Evolutionary conservation across 495 filamentous ascomycete genomes (phyloP).

Genomic region (Neurospora intermedia): DNA sequence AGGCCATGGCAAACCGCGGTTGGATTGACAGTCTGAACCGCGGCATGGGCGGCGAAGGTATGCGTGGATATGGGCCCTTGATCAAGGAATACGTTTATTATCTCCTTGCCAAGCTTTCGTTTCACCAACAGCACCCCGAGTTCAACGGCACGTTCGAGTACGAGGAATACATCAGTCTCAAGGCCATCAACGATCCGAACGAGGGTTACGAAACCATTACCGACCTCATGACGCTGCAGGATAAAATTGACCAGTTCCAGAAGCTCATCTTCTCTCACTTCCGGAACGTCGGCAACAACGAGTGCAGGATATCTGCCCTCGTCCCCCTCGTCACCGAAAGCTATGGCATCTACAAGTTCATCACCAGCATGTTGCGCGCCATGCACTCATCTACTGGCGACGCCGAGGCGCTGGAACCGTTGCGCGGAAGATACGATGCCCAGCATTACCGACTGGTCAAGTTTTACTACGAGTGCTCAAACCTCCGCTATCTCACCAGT

Average conservation of each 20-base stretch:
- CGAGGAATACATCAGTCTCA: constrained; percentile 96
- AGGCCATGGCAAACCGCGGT: constrained; percentile 76
- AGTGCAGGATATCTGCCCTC: constrained; percentile 88
- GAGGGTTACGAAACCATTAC: constrained; percentile 97
- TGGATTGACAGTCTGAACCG: constrained; percentile 92
- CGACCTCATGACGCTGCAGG: constrained; percentile 92
- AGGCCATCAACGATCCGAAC: constrained; percentile 96
- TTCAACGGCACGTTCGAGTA: constrained; percentile 99
- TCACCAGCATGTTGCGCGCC: constrained; percentile 86
- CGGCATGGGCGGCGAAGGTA: constrained; percentile 73
- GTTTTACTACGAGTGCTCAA: constrained; percentile 98
- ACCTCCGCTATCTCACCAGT: constrained; percentile 88
- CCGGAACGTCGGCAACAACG: constrained; percentile 79
- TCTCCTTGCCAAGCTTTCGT: constrained; percentile 81
- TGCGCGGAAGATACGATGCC: constrained; percentile 79
- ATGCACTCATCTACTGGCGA: constrained; percentile 97
- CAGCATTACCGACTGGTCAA: constrained; percentile 93
- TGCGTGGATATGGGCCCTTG: constrained; percentile 83
- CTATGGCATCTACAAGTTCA: constrained; percentile 96
- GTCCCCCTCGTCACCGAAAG: constrained; percentile 94
- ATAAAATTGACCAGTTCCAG: constrained; percentile 96
- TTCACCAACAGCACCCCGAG: constrained; percentile 92
- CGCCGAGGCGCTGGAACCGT: constrained; percentile 84
- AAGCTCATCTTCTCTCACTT: constrained; percentile 97
- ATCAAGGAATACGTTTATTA: constrained; percentile 95